Conservation (phyloP, 345 rosid genomes). For the Psidium guajava region DNA sequence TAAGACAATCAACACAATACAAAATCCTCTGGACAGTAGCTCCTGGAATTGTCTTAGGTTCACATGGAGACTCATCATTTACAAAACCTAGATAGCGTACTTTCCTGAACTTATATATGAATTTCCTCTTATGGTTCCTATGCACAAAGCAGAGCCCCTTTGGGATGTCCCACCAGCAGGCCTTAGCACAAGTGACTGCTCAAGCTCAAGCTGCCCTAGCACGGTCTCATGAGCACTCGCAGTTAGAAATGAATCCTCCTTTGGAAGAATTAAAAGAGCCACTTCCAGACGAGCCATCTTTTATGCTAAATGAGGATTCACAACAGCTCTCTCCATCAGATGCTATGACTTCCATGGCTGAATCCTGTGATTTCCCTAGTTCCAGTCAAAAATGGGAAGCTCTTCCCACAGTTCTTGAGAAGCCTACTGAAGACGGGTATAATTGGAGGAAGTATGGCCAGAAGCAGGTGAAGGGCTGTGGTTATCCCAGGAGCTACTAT, state of each 20-base stretch:
- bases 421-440: constrained; percentile 88
- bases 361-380: constrained; percentile 36
- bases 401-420: constrained; percentile 37
- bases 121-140: constrained; percentile 10
- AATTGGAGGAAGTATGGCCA: constrained; percentile 97
- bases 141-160: constrained; percentile 48
- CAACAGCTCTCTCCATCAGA: constrained; percentile 29
- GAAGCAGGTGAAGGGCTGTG: constrained; percentile 92
- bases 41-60: neutral
- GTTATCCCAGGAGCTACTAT: constrained; percentile 94
- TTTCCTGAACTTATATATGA: neutral
- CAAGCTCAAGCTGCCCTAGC: constrained; percentile 65
- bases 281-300: constrained; percentile 17
- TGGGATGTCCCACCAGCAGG: constrained; percentile 79
- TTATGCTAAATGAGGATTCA: constrained; percentile 22
- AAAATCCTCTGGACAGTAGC: neutral
- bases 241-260: constrained; percentile 25
- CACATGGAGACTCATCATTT: neutral
- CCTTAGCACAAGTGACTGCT: constrained; percentile 72
- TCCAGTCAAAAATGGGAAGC: constrained; percentile 46
- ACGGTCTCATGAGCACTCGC: constrained; percentile 28
- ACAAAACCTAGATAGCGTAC: neutral
- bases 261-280: constrained; percentile 12
- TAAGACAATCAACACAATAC: neutral
- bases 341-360: constrained; percentile 20